A percentile compares a stretch with the other conserved stretches of the same genome.
Conservation (phyloP, 1,284 basidiomycete species). For the Ganoderma resinaceum region DNA sequence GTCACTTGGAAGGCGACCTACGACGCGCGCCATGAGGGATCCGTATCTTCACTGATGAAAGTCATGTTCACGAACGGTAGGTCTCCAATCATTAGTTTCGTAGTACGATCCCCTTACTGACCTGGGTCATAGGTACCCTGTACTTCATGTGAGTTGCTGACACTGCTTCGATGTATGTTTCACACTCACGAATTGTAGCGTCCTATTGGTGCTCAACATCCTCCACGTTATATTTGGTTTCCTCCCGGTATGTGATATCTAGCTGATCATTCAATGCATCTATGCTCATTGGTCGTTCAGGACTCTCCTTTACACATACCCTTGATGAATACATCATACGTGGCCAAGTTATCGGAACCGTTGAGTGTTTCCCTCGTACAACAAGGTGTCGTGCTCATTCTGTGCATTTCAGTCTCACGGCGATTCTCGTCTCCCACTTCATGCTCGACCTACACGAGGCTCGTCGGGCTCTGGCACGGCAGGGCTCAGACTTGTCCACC, state of each 20-base stretch:
- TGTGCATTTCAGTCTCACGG: neutral
- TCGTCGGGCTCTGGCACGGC: neutral
- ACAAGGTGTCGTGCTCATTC: too few relatives aligned
- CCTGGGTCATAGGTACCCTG: neutral
- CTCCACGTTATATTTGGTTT: too few relatives aligned
- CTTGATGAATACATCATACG: neutral
- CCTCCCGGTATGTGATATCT: too few relatives aligned
- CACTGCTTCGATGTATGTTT: neutral
- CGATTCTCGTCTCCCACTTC: neutral
- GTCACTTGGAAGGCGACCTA: conserved; percentile 2
- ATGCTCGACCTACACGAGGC: neutral
- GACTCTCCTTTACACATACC: too few relatives aligned
- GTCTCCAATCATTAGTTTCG: neutral
- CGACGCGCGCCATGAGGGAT: neutral
- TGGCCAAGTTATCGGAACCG: neutral
- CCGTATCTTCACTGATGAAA: neutral
- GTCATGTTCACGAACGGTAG: neutral
- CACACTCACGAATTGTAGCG: too few relatives aligned
- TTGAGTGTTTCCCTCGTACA: neutral
- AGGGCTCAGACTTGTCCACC: neutral
- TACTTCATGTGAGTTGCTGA: neutral
- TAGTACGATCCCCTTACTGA: neutral
- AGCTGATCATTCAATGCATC: too few relatives aligned
- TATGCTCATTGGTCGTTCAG: neutral
- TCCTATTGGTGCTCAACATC: too few relatives aligned